Evolutionary conservation across 257 asterid genomes (phyloP).

Genomic region (Coffea eugenioides): DNA sequence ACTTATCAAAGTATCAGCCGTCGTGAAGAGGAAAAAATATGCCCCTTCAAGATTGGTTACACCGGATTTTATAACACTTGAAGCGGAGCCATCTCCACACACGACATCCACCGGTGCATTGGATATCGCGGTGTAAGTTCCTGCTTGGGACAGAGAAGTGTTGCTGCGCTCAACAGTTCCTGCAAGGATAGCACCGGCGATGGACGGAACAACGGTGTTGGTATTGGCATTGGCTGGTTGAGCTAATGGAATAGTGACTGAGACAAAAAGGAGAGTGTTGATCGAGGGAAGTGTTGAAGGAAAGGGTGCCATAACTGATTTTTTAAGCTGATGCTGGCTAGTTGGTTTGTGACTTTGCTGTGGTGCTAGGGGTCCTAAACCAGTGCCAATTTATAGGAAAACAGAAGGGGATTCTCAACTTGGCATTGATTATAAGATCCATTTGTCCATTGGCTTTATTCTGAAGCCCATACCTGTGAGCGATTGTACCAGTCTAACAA

Average conservation of each 20-base stretch:
- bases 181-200: too few species aligned
- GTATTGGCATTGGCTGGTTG: not conserved
- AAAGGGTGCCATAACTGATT: not conserved
- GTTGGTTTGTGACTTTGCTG: not conserved
- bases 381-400: not conserved
- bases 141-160: not conserved
- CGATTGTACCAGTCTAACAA: not conserved
- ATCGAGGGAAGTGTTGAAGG: not conserved
- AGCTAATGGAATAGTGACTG: not conserved
- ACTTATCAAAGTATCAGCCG: not conserved
- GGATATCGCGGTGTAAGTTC: not conserved
- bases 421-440: not conserved
- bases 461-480: not conserved
- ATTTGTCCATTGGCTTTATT: not conserved
- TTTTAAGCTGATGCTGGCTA: not conserved
- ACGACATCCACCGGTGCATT: not conserved
- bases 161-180: too few species aligned
- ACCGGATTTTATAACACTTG: not conserved
- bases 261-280: not conserved
- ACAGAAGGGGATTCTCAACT: not conserved
- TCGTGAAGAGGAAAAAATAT: not conserved
- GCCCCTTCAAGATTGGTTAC: not conserved
- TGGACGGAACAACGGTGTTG: not conserved
- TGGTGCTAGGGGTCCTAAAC: not conserved
- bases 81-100: not conserved